Evolutionary conservation across 768 basidiomycete species (phyloP), one percentile per base, ranked within the genome.

Genomic region (Rhizopogon vinicolor): DNA sequence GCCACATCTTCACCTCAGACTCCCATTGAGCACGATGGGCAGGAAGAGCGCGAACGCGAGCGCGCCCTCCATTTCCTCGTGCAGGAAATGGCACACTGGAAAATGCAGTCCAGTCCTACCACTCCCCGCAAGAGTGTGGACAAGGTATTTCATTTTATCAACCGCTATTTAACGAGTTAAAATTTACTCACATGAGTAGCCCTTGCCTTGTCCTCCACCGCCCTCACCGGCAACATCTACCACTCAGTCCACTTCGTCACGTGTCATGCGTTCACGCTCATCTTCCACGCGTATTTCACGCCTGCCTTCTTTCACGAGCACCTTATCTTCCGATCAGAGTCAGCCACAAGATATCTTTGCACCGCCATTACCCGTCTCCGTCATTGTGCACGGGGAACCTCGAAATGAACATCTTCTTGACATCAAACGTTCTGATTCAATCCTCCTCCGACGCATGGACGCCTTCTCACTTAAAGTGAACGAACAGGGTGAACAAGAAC

Each of bases 61-160:
- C 72, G 72, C 8, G 61, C 73, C 0, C 67, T 74, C 53, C 64
- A 65, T 19, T 72, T 70, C 53, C 69, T 73, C 56, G 63, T 73
- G 3, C 71, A 68, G 33, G 69, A 73, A 58, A 73, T 73, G 72
- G 60, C 64, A 0, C 63, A 61, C 33, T 69, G 60, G 58, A 63
- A 65, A 18, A 56, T 63, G 1, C 51, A 60, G 1, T 41, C 51
- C 0, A 29, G 41, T 3, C 48, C 39, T 0, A 61, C 57, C 55
- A 52, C 60, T 1, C 71, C 6, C 2, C 50, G 45, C 57, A 55
- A 55, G 45, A 31, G 37, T 14, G 7, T 35, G 16, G 57, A 60
- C 31, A 58, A 57, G 52, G 57, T 58, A 22, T 54, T 22, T 13
- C 19, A 10, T 43, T 39, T 43, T 49, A 7, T 19, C 7, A 29